These are phyloP conservation scores for Syzygium jambos DNA, from an alignment of 345 rosid genomes.

Conservation along the genomic window DNA sequence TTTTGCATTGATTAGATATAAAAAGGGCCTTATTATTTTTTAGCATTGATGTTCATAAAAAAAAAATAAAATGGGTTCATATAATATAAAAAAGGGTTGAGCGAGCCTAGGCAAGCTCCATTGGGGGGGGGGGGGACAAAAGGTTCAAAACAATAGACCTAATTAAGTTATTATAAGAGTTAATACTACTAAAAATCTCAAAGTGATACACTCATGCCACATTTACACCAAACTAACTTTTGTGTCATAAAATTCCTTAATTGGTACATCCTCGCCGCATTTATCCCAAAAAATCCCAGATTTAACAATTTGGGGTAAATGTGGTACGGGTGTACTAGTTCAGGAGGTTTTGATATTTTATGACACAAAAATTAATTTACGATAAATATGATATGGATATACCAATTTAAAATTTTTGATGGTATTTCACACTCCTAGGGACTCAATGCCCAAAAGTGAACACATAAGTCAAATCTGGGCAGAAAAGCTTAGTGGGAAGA, in stretches of 20 bases:
- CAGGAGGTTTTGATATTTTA: background rate
- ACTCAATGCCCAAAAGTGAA: background rate
- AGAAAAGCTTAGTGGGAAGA: background rate
- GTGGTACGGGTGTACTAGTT: background rate
- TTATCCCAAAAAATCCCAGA: background rate
- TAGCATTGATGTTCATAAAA: background rate
- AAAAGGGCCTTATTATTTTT: background rate
- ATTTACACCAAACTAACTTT: background rate
- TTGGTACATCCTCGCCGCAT: background rate
- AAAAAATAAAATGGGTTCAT: background rate
- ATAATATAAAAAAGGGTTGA: background rate
- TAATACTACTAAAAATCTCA: background rate
- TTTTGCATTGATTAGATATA: background rate
- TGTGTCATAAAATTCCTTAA: background rate
- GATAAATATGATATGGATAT: background rate
- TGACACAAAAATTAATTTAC: background rate
- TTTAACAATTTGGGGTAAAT: background rate
- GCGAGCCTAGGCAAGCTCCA: background rate
- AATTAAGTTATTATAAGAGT: background rate
- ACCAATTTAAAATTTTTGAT: background rate
- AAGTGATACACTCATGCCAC: accelerated
- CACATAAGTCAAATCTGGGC: background rate
- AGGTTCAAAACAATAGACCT: background rate
- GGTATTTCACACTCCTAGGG: background rate
- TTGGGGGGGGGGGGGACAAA: background rate